Percentiles rank a stretch among this genome's conserved stretches.
Conservation (phyloP, 2,329 filamentous ascomycete species). For the Scortechinia acanthostroma region DNA sequence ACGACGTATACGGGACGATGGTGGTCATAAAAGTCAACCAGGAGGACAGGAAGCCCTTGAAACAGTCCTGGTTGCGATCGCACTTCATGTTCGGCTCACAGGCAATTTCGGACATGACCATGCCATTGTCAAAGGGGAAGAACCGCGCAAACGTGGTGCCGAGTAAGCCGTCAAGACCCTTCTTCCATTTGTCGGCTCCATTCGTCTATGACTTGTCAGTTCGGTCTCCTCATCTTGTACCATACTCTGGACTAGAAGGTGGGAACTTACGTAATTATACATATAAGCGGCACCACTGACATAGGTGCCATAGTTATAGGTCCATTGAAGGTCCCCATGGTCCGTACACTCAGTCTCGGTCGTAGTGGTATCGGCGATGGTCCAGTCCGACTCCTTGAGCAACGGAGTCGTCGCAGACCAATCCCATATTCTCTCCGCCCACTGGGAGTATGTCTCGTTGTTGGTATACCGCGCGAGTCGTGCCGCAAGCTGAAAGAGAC, state of each 20-base stretch:
- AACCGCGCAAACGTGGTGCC: not conserved
- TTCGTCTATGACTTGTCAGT: not conserved
- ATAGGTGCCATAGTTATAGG: not conserved
- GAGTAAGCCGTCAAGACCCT: not conserved
- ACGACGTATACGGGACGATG: not conserved
- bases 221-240: not conserved
- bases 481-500: constrained; percentile 28
- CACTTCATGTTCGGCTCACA: not conserved
- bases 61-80: not conserved
- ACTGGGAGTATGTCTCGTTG: constrained; percentile 46
- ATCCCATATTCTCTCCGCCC: constrained; percentile 45
- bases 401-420: constrained; percentile 22
- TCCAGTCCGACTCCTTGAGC: not conserved
- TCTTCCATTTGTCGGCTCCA: not conserved
- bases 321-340: constrained; percentile 13
- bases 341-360: constrained; percentile 18
- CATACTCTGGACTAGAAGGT: not conserved
- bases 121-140: not conserved
- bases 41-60: not conserved
- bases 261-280: not conserved
- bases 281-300: not conserved
- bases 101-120: not conserved
- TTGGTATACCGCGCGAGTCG: constrained; percentile 48
- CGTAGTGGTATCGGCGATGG: constrained; percentile 17
- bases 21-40: not conserved